Conservation (phyloP, 768 basidiomycete species). For the Boletus insuetus region DNA sequence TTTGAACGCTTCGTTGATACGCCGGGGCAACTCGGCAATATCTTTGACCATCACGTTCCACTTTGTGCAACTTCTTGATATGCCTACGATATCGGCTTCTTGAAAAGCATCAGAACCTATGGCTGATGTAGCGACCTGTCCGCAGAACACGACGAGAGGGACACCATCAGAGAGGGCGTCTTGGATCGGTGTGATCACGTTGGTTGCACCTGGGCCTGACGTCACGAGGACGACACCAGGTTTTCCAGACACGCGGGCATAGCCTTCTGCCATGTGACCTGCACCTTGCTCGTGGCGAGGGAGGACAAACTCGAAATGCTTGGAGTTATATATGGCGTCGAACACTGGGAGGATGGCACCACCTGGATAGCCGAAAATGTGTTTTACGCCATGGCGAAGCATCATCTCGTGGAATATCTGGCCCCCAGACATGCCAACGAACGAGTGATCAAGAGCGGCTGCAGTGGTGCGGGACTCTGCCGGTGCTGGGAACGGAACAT, state of each 20-base stretch:
- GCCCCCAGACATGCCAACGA: conserved; percentile 92
- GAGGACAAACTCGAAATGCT: conserved; percentile 92
- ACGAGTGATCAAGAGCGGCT: conserved; percentile 70
- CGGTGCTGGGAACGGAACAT: conserved; percentile 36
- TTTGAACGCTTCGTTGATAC: conserved; percentile 99
- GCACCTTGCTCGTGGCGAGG: conserved; percentile 98
- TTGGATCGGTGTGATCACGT: conserved; percentile 97
- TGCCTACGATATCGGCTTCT: conserved; percentile 95
- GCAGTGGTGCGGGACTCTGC: conserved; percentile 40
- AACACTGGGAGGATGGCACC: conserved; percentile 99
- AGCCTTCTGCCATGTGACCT: conserved; percentile 99
- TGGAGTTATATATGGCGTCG: conserved; percentile 96
- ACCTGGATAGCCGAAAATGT: conserved; percentile 97
- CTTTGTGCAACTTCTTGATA: conserved; percentile 95
- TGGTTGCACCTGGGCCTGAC: conserved; percentile 96
- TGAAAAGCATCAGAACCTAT: conserved; percentile 99
- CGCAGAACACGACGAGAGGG: conserved; percentile 92
- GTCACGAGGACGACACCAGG: conserved; percentile 98
- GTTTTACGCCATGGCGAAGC: conserved; percentile 93
- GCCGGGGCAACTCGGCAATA: conserved; percentile 87
- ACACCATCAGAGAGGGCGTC: conserved; percentile 94
- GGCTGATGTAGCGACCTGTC: conserved; percentile 98
- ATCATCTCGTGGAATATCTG: conserved; percentile 99
- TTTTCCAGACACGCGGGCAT: conserved; percentile 95
- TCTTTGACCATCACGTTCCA: conserved; percentile 99